Conservation (phyloP, 2,329 filamentous ascomycete species). For the Dactylellina parvicollis region DNA sequence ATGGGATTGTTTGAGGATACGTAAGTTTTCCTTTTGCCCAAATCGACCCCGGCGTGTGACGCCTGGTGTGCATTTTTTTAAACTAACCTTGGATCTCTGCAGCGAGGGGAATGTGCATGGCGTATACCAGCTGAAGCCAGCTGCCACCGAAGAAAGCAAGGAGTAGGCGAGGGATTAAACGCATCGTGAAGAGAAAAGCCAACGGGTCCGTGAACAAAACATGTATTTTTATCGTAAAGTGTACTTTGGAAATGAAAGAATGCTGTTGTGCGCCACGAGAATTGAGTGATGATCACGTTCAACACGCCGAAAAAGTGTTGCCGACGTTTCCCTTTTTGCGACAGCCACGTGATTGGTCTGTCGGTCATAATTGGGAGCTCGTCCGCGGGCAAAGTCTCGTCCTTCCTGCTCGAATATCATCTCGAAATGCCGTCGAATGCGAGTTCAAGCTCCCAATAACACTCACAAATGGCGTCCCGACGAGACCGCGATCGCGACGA, state of each 20-base stretch:
- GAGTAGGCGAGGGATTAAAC: constrained; percentile 7
- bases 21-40: constrained; percentile 17
- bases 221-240: no score
- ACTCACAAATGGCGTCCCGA: constrained; percentile 28
- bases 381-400: not conserved
- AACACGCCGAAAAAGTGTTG: not conserved
- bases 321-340: not conserved
- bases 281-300: no score
- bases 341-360: not conserved
- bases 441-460: not conserved
- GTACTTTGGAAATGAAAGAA: no score
- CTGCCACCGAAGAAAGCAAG: constrained; percentile 14
- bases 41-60: not conserved
- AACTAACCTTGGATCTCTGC: constrained; percentile 6
- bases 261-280: no score
- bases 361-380: constrained; percentile 4
- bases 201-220: no score
- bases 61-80: not conserved
- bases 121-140: constrained; percentile 41
- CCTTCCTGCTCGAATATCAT: not conserved
- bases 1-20: constrained; percentile 49
- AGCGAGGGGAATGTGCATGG: constrained; percentile 51
- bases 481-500: constrained; percentile 37
- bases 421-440: not conserved
- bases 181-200: no score